These are phyloP conservation scores for Cystobasidium pallidum DNA, from an alignment of 1,284 basidiomycete genomes.

Conservation along the genomic window DNA sequence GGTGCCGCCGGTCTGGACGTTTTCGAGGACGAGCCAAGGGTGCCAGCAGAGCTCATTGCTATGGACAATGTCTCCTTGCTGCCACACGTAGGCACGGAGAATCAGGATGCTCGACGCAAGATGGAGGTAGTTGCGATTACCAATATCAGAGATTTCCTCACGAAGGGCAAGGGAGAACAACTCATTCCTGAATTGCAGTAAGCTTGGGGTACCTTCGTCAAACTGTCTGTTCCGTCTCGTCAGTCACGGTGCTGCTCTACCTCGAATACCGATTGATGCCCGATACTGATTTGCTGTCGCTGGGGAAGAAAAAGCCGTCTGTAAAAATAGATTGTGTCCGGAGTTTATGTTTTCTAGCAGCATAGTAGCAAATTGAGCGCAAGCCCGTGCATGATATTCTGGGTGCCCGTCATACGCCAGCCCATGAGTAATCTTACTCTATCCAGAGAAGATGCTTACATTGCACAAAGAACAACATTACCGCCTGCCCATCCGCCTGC, in stretches of 20 bases:
- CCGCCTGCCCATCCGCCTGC: constrained; percentile 38
- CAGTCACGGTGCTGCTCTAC: neutral
- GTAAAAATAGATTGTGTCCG: constrained; percentile 2
- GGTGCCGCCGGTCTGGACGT: constrained; percentile 47
- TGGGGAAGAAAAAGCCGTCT: constrained; percentile 11
- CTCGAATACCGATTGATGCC: neutral
- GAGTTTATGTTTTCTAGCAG: neutral
- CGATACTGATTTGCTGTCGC: neutral
- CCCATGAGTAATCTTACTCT: too few relatives aligned
- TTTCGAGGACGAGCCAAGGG: constrained; percentile 72
- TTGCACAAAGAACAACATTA: neutral
- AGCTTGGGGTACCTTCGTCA: neutral
- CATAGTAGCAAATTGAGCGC: neutral
- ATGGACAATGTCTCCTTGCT: constrained; percentile 81
- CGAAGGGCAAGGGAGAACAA: constrained; percentile 67
- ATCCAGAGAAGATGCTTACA: neutral
- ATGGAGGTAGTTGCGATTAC: constrained; percentile 76
- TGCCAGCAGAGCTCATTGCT: constrained; percentile 76
- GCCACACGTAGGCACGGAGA: constrained; percentile 74
- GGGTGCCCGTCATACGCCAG: too few relatives aligned
- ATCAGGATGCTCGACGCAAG: constrained; percentile 73
- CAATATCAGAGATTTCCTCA: constrained; percentile 71
- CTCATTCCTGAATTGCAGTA: constrained; percentile 64
- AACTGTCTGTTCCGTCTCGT: neutral
- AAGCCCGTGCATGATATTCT: neutral